phyloP scores from a whole-genome alignment of 164 flowering plant genomes.

The Chloranthus sessilifolius region DNA sequence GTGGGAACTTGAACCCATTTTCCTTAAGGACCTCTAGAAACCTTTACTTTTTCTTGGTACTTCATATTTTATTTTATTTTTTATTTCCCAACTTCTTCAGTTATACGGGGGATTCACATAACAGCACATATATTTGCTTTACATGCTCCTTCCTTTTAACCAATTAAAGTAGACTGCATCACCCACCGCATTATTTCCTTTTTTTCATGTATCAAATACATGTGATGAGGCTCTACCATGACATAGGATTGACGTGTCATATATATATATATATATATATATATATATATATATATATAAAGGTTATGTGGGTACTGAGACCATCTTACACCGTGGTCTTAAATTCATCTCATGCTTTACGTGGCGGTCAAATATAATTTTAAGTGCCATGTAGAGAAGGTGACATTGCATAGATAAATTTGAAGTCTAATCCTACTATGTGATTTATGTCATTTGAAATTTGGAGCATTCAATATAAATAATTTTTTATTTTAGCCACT shows the following conservation, averaged over 20 bases:
- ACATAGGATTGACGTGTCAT: no score
- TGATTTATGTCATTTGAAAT: no score
- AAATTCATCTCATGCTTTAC: not conserved
- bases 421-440: no score
- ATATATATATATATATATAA: no score
- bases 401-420: no score
- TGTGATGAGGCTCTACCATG: conserved; percentile 2
- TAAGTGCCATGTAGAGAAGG: no score
- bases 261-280: no score
- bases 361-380: no score
- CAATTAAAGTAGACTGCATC: conserved; percentile 16
- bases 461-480: no score
- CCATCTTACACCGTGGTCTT: not conserved
- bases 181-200: conserved; percentile 16
- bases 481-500: no score
- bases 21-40: conserved; percentile 1
- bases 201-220: conserved; percentile 3
- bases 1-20: conserved; percentile 8
- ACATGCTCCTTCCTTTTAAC: conserved; percentile 13
- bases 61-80: conserved; percentile 4
- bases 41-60: not conserved
- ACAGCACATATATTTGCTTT: conserved; percentile 15
- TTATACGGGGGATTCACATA: no score
- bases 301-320: no score
- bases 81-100: conserved; percentile 10